Evolutionary conservation across 306 rosid species (phyloP).

Genomic region (Quercus wislizeni): DNA sequence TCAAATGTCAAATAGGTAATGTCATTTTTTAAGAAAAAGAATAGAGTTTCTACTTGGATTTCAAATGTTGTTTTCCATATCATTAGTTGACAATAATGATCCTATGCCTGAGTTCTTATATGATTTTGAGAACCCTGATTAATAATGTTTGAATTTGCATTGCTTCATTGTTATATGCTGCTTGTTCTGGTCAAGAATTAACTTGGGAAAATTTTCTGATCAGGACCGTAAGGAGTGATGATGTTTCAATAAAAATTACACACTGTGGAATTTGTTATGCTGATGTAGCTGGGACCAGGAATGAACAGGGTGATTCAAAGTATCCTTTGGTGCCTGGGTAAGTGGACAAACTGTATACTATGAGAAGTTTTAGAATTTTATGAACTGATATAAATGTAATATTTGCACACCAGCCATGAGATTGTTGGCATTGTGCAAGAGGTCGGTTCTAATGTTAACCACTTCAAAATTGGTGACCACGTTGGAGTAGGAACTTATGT

Average conservation of each 20-base stretch:
- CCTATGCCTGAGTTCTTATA: too few relatives aligned
- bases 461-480: conserved; percentile 44
- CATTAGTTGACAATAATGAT: too few relatives aligned
- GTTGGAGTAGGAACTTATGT: conserved; percentile 48
- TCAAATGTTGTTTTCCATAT: too few relatives aligned
- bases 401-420: conserved; percentile 36
- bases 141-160: neutral
- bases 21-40: too few relatives aligned
- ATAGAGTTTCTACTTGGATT: too few relatives aligned
- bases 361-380: neutral
- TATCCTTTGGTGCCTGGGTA: conserved; percentile 47
- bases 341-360: neutral
- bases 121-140: too few relatives aligned
- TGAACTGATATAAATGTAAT: neutral
- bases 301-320: conserved; percentile 36
- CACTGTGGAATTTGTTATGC: conserved; percentile 54
- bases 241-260: conserved; percentile 40
- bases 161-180: neutral
- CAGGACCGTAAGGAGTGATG: conserved; percentile 36
- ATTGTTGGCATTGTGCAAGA: conserved; percentile 42
- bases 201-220: neutral
- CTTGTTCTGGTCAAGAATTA: too few relatives aligned
- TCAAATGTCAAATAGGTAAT: too few relatives aligned
- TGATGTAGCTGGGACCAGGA: conserved; percentile 35
- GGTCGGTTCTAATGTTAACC: conserved; percentile 37